Base-by-base conservation (phyloP, 352 stramenopile species). In the Elongisporangium anandrum region DNA sequence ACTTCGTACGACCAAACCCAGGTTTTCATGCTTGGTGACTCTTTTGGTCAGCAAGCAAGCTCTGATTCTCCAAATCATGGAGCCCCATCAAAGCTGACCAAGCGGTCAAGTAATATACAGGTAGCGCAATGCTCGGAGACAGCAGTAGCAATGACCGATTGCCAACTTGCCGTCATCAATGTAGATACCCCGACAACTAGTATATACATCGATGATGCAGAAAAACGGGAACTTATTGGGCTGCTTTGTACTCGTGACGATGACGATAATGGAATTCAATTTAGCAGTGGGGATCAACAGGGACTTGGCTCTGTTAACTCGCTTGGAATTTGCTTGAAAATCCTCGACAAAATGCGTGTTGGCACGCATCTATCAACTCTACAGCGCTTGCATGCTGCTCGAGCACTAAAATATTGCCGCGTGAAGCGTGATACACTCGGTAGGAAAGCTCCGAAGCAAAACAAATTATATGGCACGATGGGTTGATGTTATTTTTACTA, bases 101-200 rank as follows among this genome's bases (percentile, higher is more conserved):
- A 45, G 10, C 34, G 34, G 17, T 45, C 34, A 17, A 45, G 34
- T 4, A 45, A 45, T 45, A 15, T 45, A 12, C 34, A 45, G 4
- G 34, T 45, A 45, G 3, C 34, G 2, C 34, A 15, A 17, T 45
- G 34, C 12, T 45, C 34, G 19, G 69, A 81, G 34, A 74, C 63
- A 15, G 76, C 68, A 2, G 66, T 81, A 1, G 72, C 73, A 10
- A 72, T 81, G 64, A 68, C 68, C 7, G 63, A 79, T 21, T 79
- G 64, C 21, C 56, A 77, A 15, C 53, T 83, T 38, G 73, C 69
- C 10, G 57, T 74, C n/a, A 9, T 77, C 20, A 55, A 29, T n/a
- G 22, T 61, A 15, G n/a, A 15, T 2, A 49, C 16, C 13, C 17
- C 60, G 0, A 19, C 23, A 16, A 24, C 3, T 19, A 13, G 16